Evolutionary conservation across 106 monocot species (phyloP).

Genomic region (Agapanthus africanus): DNA sequence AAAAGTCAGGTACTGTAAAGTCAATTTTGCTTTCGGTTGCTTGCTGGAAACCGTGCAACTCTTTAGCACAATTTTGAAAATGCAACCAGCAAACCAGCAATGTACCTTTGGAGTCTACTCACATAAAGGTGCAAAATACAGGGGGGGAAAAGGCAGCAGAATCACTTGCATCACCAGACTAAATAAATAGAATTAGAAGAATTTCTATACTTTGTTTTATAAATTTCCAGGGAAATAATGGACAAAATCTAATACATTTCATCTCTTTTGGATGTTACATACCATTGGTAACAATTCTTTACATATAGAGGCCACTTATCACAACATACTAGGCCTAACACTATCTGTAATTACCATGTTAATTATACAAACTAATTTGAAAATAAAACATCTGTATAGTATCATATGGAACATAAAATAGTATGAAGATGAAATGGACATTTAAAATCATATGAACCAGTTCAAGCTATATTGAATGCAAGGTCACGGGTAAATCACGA

Average conservation of each 20-base stretch:
- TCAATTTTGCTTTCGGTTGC: neutral
- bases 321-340: neutral
- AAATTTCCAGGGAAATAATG: neutral
- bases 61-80: conserved; percentile 12
- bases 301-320: neutral
- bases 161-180: too few relatives aligned
- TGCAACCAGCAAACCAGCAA: conserved; percentile 8
- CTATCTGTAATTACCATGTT: neutral
- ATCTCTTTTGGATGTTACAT: neutral
- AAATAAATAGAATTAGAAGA: neutral
- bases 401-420: neutral
- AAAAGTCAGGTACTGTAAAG: neutral
- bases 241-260: neutral
- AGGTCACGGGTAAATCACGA: too few relatives aligned
- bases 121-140: neutral
- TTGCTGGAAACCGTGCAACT: conserved; percentile 10
- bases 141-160: neutral
- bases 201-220: neutral
- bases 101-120: neutral
- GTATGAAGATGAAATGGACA: too few relatives aligned
- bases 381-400: neutral
- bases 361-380: neutral
- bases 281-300: neutral
- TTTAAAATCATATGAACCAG: too few relatives aligned
- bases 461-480: too few relatives aligned